A percentile compares a stretch with the other conserved stretches of the same genome.
Evolutionary conservation across 2,329 filamentous ascomycete genomes (phyloP).

Genomic region (Pseudocercospora eumusae): DNA sequence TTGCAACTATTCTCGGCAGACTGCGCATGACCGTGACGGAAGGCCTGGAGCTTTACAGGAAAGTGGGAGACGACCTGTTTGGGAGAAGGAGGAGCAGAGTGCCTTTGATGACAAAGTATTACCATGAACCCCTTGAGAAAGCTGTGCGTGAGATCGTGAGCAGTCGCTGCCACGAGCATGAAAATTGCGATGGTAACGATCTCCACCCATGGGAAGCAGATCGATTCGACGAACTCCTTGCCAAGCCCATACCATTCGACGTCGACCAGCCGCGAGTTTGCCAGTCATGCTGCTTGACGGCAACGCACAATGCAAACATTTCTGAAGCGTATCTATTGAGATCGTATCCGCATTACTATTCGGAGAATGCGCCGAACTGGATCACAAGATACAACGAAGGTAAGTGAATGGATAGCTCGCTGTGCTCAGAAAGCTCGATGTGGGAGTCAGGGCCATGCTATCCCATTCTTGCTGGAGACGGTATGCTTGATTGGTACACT

Average conservation of each 20-base stretch:
- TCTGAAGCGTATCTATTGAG: constrained; percentile 53
- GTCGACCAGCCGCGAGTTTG: constrained; percentile 40
- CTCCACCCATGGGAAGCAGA: constrained; percentile 47
- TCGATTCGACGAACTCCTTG: constrained; percentile 23
- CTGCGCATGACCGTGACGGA: constrained; percentile 53
- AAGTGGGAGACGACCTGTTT: constrained; percentile 53
- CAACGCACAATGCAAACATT: constrained; percentile 51
- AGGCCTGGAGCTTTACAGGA: constrained; percentile 50
- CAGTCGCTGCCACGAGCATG: constrained; percentile 48
- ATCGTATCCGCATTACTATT: constrained; percentile 52
- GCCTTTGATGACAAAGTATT: constrained; percentile 53
- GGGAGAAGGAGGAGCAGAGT: constrained; percentile 47
- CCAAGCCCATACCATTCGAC: constrained; percentile 32
- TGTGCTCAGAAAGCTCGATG: background rate
- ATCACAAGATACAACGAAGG: constrained; percentile 50
- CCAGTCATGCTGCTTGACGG: constrained; percentile 51
- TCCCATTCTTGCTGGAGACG: background rate
- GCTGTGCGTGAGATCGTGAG: constrained; percentile 51
- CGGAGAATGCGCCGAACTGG: constrained; percentile 45
- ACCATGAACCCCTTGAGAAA: constrained; percentile 51
- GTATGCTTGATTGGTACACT: too few species aligned
- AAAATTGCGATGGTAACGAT: constrained; percentile 47
- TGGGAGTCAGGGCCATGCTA: background rate
- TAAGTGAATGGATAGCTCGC: constrained; percentile 19
- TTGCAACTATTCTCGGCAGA: constrained; percentile 53